Evolutionary conservation across 345 rosid species (phyloP).

Genomic region (Salix arbutifolia): DNA sequence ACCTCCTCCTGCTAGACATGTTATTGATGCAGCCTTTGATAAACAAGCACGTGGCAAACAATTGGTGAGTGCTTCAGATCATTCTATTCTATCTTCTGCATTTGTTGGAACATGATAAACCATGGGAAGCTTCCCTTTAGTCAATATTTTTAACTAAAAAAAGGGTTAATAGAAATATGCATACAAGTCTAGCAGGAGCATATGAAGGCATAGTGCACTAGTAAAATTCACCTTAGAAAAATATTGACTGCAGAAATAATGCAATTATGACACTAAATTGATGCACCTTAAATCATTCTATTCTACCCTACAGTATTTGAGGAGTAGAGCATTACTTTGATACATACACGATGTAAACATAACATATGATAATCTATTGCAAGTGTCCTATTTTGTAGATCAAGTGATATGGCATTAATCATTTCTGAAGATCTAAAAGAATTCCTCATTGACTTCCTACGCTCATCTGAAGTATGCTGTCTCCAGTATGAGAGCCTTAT

Average conservation of each 20-base stretch:
- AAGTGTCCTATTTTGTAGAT: not conserved
- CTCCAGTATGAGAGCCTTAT: not conserved
- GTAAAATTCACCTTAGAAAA: too few species aligned
- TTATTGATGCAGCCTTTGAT: constrained; percentile 69
- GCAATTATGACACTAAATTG: too few species aligned
- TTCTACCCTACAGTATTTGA: too few species aligned
- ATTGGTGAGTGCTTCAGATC: constrained; percentile 52
- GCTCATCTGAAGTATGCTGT: not conserved
- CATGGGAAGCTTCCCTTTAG: not conserved
- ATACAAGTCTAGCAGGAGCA: not conserved
- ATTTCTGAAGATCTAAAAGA: not conserved
- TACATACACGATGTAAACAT: too few species aligned
- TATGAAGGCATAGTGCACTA: not conserved
- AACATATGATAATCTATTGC: too few species aligned
- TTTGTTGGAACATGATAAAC: not conserved
- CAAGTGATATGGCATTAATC: not conserved
- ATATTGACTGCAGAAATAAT: too few species aligned
- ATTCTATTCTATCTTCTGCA: not conserved
- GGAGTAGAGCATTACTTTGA: too few species aligned
- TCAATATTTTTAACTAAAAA: not conserved
- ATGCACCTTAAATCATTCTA: too few species aligned
- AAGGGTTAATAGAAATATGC: not conserved
- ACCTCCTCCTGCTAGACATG: constrained; percentile 68
- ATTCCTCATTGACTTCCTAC: not conserved
- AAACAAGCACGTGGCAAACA: constrained; percentile 67